Conservation (phyloP, 2,329 filamentous ascomycete genomes). For the Microcyclosporella mali region DNA sequence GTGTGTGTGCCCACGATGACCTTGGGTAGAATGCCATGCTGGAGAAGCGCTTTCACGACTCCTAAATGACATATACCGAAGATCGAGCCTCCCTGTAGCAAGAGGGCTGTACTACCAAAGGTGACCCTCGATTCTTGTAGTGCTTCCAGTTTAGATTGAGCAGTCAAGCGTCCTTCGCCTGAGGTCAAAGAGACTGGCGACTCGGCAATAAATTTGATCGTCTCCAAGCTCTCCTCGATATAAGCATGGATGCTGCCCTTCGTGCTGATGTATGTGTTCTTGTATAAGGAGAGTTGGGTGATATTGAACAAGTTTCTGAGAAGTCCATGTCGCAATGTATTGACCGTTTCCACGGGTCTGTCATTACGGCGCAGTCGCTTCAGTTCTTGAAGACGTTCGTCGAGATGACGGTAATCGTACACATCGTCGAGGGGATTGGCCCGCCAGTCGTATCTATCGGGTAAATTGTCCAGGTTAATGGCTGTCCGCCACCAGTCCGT, state of each 20-base stretch:
- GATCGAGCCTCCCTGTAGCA: slow-evolving; percentile 79
- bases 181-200: slow-evolving; percentile 48
- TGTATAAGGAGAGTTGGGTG: slow-evolving; percentile 73
- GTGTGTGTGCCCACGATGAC: slow-evolving; percentile 91
- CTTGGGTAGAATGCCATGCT: slow-evolving; percentile 68
- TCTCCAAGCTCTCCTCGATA: slow-evolving; percentile 72
- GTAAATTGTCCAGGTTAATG: slow-evolving; percentile 13
- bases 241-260: slow-evolving; percentile 91
- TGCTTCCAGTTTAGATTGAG: slow-evolving; percentile 77
- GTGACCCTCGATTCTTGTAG: slow-evolving; percentile 85
- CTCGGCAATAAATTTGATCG: slow-evolving; percentile 68
- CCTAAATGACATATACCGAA: slow-evolving; percentile 92
- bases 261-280: slow-evolving; percentile 80
- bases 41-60: slow-evolving; percentile 73
- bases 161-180: slow-evolving; percentile 45
- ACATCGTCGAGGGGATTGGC: slow-evolving; percentile 17
- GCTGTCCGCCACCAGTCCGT: slow-evolving; percentile 16
- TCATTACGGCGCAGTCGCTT: slow-evolving; percentile 10
- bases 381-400: slow-evolving; percentile 15
- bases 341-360: slow-evolving; percentile 56
- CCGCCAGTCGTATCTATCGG: slow-evolving; percentile 15
- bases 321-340: slow-evolving; percentile 69
- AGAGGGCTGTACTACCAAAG: slow-evolving; percentile 72
- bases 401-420: slow-evolving; percentile 17
- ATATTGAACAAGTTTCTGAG: slow-evolving; percentile 87